Percentiles rank a stretch among this genome's conserved stretches.
phyloP scores from a whole-genome alignment of 2,329 filamentous ascomycete genomes.

The Leptodontidium sp. region DNA sequence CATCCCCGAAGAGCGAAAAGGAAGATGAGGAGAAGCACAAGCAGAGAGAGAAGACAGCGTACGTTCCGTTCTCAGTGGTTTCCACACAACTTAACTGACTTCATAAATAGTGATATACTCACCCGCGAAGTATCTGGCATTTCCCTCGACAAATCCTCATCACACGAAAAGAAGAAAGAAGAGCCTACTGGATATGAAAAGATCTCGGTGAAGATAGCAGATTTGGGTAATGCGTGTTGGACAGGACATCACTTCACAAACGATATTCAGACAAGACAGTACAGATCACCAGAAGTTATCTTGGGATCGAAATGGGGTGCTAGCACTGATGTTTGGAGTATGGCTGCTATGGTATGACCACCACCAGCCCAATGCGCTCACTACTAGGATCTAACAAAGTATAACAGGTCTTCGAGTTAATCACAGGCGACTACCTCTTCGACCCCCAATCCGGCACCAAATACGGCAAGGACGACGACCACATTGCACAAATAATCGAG shows the following conservation, averaged over 20 bases:
- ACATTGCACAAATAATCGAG: slow-evolving; percentile 99
- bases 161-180: slow-evolving; percentile 63
- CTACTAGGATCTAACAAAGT: slow-evolving; percentile 5
- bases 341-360: slow-evolving; percentile 91
- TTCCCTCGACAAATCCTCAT: slow-evolving; percentile 79
- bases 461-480: slow-evolving; percentile 99
- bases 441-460: slow-evolving; percentile 98
- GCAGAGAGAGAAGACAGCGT: slow-evolving; percentile 93
- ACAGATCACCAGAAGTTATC: slow-evolving; percentile 96
- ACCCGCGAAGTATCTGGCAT: slow-evolving; percentile 95
- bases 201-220: slow-evolving; percentile 98
- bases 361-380: neutral
- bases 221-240: slow-evolving; percentile 98
- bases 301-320: slow-evolving; percentile 97
- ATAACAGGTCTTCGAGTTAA: slow-evolving; percentile 88
- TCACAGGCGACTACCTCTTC: slow-evolving; percentile 98
- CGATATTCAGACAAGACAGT: slow-evolving; percentile 97
- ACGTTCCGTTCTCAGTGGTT: slow-evolving; percentile 53
- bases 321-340: slow-evolving; percentile 99
- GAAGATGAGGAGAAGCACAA: slow-evolving; percentile 73
- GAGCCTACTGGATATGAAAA: slow-evolving; percentile 56
- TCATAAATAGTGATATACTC: slow-evolving; percentile 74
- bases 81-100: slow-evolving; percentile 26
- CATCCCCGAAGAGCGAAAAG: slow-evolving; percentile 57
- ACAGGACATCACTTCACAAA: slow-evolving; percentile 99